Evolutionary conservation across 73 alveolate genomes (phyloP).

Genomic region (Tetrahymena borealis): DNA sequence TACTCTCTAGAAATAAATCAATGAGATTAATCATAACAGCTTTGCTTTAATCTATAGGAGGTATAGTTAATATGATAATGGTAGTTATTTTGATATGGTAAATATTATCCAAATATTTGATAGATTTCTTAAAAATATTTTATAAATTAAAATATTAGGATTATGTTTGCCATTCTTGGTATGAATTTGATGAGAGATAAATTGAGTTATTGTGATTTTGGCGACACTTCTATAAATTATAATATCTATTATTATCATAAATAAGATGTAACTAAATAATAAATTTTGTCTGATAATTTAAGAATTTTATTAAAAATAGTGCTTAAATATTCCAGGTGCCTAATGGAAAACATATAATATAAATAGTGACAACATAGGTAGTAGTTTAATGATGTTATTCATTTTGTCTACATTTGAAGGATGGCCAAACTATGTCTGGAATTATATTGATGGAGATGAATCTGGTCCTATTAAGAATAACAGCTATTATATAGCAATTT

Average conservation of each 20-base stretch:
- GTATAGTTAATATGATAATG: slow-evolving; percentile 75
- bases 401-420: slow-evolving; percentile 79
- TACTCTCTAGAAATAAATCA: slow-evolving; percentile 73
- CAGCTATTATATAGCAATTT: slow-evolving; percentile 14
- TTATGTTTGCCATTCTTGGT: slow-evolving; percentile 72
- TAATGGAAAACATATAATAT: slow-evolving; percentile 56
- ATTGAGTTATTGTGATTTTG: slow-evolving; percentile 48
- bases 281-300: too few relatives aligned
- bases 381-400: slow-evolving; percentile 71
- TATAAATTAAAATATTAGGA: slow-evolving; percentile 34
- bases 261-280: too few relatives aligned
- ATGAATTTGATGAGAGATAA: slow-evolving; percentile 64
- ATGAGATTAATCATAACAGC: slow-evolving; percentile 81
- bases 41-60: slow-evolving; percentile 72
- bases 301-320: not conserved
- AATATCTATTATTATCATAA: too few relatives aligned
- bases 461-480: slow-evolving; percentile 33
- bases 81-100: slow-evolving; percentile 50
- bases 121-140: not conserved
- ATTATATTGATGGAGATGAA: slow-evolving; percentile 48
- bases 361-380: slow-evolving; percentile 78
- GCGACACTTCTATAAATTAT: not conserved
- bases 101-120: not conserved
- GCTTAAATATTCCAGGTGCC: slow-evolving; percentile 7
- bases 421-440: slow-evolving; percentile 86